Percentiles rank a stretch among this genome's conserved stretches.
Evolutionary conservation across 202 grass and related monocot genomes (phyloP).

Genomic region (Setaria viridis): DNA sequence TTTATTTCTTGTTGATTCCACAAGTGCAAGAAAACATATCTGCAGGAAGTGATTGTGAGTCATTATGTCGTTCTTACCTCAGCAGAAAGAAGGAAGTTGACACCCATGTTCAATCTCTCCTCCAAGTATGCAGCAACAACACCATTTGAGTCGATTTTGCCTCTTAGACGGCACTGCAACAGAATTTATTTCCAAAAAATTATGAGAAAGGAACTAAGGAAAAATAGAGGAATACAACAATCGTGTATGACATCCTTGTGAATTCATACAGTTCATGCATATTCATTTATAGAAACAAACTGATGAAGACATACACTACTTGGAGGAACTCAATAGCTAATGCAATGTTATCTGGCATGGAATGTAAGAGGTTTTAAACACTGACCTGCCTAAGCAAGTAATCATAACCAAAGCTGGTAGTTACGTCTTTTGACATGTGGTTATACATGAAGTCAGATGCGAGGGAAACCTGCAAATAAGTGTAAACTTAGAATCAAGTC

Average conservation of each 20-base stretch:
- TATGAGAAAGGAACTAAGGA: background rate
- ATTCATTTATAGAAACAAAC: conserved; percentile 29
- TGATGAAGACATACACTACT: conserved; percentile 17
- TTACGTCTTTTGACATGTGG: conserved; percentile 91
- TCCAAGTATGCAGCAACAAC: conserved; percentile 87
- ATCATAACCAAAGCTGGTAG: conserved; percentile 96
- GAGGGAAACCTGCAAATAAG: conserved; percentile 81
- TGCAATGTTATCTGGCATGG: conserved; percentile 4
- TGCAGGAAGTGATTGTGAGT: conserved; percentile 1
- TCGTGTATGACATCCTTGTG: background rate
- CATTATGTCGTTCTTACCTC: conserved; percentile 58
- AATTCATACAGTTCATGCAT: background rate
- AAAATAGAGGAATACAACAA: conserved; percentile 5
- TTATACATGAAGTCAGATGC: conserved; percentile 99
- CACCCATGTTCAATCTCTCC: conserved; percentile 97
- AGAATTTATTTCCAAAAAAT: conserved; percentile 33
- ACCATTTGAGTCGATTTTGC: conserved; percentile 93
- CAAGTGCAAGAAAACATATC: background rate
- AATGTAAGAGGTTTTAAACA: conserved; percentile 18
- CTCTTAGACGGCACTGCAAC: conserved; percentile 89
- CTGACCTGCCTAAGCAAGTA: conserved; percentile 95
- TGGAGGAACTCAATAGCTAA: conserved; percentile 22
- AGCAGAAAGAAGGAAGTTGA: conserved; percentile 96
- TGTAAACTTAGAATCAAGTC: conserved; percentile 33
- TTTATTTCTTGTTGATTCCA: conserved; percentile 21